Base-by-base conservation (phyloP, 805 yeast species). In the Saturnispora sanitii region DNA sequence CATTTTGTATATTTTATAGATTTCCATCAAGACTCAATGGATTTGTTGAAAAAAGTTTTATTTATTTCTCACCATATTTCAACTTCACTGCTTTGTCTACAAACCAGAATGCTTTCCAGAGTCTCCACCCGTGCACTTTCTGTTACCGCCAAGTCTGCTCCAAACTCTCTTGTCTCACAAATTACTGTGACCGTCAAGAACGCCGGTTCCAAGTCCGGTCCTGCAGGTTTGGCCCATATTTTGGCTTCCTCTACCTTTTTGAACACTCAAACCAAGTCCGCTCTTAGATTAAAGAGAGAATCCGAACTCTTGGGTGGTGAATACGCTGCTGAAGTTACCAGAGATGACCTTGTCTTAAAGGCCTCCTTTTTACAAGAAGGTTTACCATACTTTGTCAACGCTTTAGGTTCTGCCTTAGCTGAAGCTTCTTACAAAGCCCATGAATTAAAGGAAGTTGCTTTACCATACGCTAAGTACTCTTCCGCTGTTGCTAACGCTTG, bases 251-350 rank as follows among this genome's bases (percentile, higher is more conserved):
- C 77, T 64, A 81, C 80, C 55, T 92, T 82, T 71, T 76, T 82
- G 60, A 80, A 82, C 72, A 86, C 95, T 43, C 70, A 71, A 47
- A 62, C 76, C 53, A 85, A 86, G 64, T 82, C 96, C 16, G 95
- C 92, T 19, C 73, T 92, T 60, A 83, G 97, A 70, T 71, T 88
- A 57, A 82, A 87, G 58, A 83, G 98, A 67, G 98, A 92, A 68
- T 68, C 88, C 38, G 98, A 90, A 69, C 75, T 92, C 50, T 71
- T 90, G 50, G 97, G 98, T 52, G 97, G 95, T 60, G 65, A 64
- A 45, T 75, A 86, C 63, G 58, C 72, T 37, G 69, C 94, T 34
- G 55, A 58, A 43, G 79, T 86, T 53, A 77, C 83, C 62, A 82
- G 96, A 70, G 97, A 92, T 61, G 70, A 80, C 54, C 75, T 92